phyloP scores from a whole-genome alignment of 371 early-diverging fungal genomes.

The Mortierella sp. region DNA sequence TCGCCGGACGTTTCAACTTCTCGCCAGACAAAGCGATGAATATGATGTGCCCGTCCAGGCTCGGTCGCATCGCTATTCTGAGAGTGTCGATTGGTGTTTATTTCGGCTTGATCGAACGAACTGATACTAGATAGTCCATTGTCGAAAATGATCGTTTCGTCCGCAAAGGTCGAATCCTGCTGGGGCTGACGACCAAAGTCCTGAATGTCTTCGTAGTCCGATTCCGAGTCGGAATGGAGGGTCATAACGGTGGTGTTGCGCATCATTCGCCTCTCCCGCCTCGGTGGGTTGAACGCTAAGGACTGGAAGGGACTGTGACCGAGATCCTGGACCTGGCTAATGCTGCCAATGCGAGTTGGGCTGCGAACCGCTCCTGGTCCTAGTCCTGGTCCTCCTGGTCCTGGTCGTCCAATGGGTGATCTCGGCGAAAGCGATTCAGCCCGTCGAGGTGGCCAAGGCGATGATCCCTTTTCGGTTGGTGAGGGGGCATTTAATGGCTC shows the following conservation, averaged over 20 bases:
- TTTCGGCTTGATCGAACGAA: neutral
- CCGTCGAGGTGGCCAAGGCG: slow-evolving; percentile 18
- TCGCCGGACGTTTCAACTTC: slow-evolving; percentile 18
- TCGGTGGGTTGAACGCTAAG: neutral
- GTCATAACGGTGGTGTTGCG: slow-evolving; percentile 53
- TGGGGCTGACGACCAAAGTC: slow-evolving; percentile 3
- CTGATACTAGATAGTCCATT: slow-evolving; percentile 9
- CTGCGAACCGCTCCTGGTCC: neutral
- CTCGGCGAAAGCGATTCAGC: neutral
- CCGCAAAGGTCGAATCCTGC: neutral
- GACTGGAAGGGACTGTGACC: neutral
- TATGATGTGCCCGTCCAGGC: neutral
- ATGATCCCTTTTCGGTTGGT: neutral
- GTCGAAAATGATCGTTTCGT: slow-evolving; percentile 17
- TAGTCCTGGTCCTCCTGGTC: neutral
- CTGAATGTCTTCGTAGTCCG: slow-evolving; percentile 21
- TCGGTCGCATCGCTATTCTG: neutral
- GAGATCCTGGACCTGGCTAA: slow-evolving; percentile 5
- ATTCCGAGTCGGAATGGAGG: slow-evolving; percentile 46
- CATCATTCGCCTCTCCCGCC: slow-evolving; percentile 12
- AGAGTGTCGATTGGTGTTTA: slow-evolving; percentile 3
- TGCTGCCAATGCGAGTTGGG: slow-evolving; percentile 11
- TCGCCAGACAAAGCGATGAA: slow-evolving; percentile 15
- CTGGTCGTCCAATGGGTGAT: neutral
- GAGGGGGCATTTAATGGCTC: slow-evolving; percentile 15